phyloP scores from a whole-genome alignment of 345 rosid species.

The Chamaenerion angustifolium region DNA sequence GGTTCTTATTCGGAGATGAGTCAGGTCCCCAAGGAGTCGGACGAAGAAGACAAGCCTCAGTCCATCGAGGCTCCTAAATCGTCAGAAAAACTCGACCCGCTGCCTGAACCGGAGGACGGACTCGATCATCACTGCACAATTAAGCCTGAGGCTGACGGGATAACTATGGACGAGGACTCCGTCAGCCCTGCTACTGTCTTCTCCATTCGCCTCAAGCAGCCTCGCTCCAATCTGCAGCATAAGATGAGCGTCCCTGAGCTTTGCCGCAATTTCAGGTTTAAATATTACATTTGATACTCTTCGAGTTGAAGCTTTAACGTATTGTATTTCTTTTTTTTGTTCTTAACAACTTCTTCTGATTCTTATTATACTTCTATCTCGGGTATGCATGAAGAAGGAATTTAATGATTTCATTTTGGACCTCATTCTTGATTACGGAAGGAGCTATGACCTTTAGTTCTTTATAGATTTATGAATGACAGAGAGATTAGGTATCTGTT shows the following conservation, averaged over 20 bases:
- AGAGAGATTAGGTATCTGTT: too few species aligned
- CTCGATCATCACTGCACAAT: too few species aligned
- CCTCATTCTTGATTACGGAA: too few species aligned
- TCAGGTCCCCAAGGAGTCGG: constrained; percentile 8
- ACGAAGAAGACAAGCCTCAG: constrained; percentile 8
- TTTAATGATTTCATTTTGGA: too few species aligned
- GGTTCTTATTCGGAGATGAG: constrained; percentile 20
- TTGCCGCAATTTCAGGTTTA: constrained; percentile 55
- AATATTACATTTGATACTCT: background rate
- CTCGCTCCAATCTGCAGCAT: constrained; percentile 64
- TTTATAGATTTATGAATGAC: too few species aligned
- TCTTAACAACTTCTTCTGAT: too few species aligned
- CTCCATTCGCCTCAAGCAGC: constrained; percentile 76
- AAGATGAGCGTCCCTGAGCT: constrained; percentile 28
- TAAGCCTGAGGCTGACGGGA: too few species aligned
- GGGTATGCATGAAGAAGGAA: too few species aligned
- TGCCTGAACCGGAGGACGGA: background rate
- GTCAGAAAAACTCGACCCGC: background rate
- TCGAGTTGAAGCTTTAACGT: too few species aligned
- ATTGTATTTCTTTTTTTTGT: too few species aligned
- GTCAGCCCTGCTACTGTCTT: constrained; percentile 77
- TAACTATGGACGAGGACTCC: constrained; percentile 29
- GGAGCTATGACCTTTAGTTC: too few species aligned
- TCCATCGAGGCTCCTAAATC: constrained; percentile 7
- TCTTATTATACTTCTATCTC: too few species aligned